A percentile compares a stretch with the other conserved stretches of the same genome.
Evolutionary conservation across 108 stramenopile genomes (phyloP).

Genomic region (Nitzschia putrida): DNA sequence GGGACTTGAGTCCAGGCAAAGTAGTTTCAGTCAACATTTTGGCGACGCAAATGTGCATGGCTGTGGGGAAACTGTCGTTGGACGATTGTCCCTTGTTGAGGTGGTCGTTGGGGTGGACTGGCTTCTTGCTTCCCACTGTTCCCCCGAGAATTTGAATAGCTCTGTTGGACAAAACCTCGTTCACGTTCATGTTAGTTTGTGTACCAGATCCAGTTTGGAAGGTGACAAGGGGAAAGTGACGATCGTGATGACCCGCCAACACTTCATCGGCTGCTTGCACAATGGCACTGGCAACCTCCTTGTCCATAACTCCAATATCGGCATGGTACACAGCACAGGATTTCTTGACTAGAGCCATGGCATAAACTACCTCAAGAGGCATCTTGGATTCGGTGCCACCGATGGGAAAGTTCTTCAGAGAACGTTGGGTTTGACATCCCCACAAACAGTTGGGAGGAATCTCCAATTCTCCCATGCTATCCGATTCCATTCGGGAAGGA

Average conservation of each 20-base stretch:
- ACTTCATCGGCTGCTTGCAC: constrained; percentile 90
- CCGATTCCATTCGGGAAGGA: constrained; percentile 79
- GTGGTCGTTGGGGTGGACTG: constrained; percentile 98
- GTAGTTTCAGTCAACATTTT: constrained; percentile 68
- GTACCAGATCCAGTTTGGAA: constrained; percentile 98
- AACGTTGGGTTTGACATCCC: constrained; percentile 95
- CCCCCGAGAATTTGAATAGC: constrained; percentile 95
- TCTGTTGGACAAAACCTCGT: constrained; percentile 96
- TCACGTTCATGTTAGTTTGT: constrained; percentile 99
- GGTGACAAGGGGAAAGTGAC: constrained; percentile 94
- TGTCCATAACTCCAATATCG: constrained; percentile 64
- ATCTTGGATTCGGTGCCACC: constrained; percentile 90
- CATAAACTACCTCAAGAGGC: constrained; percentile 92
- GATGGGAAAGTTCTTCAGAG: constrained; percentile 94
- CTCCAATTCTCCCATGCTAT: constrained; percentile 74
- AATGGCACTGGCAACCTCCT: constrained; percentile 75
- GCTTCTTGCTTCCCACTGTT: constrained; percentile 82
- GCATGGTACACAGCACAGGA: constrained; percentile 88
- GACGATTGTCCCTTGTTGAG: constrained; percentile 95
- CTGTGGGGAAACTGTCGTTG: constrained; percentile 97
- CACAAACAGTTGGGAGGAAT: constrained; percentile 77
- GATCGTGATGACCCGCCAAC: constrained; percentile 87
- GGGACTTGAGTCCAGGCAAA: constrained; percentile 75
- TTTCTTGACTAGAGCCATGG: constrained; percentile 92
- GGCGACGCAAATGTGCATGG: constrained; percentile 93